A percentile compares a stretch with the other conserved stretches of the same genome.
Conservation (phyloP, 177 flowering plant genomes). For the Tripterygium wilfordii region DNA sequence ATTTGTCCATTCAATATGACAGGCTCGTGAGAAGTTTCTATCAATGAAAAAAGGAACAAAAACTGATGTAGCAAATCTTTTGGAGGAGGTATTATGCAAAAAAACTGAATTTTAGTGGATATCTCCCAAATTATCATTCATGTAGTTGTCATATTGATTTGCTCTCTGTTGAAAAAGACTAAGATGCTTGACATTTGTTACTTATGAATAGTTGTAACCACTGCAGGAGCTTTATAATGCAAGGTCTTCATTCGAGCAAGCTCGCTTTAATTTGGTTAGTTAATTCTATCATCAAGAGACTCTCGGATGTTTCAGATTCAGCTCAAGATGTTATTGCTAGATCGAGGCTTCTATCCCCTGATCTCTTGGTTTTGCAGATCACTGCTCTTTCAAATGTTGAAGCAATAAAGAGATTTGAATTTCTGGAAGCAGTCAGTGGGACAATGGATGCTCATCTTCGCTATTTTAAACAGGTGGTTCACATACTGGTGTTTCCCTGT, state of each 20-base stretch:
- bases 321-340: neutral
- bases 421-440: slow-evolving; percentile 94
- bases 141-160: slow-evolving; percentile 7
- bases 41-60: slow-evolving; percentile 87
- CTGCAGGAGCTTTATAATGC: slow-evolving; percentile 95
- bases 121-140: slow-evolving; percentile 1
- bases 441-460: slow-evolving; percentile 98
- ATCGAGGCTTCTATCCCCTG: neutral
- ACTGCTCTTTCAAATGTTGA: slow-evolving; percentile 86
- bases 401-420: slow-evolving; percentile 94
- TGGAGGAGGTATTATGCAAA: slow-evolving; percentile 69
- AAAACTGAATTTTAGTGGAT: no score
- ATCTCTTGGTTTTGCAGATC: slow-evolving; percentile 38
- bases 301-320: no score
- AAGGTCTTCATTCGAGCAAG: slow-evolving; percentile 87
- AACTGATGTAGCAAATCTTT: slow-evolving; percentile 54
- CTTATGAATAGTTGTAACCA: no score
- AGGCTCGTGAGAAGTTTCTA: slow-evolving; percentile 92
- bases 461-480: slow-evolving; percentile 81
- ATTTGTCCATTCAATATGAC: slow-evolving; percentile 8
- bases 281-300: neutral
- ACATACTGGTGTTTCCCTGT: slow-evolving; percentile 3
- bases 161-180: no score
- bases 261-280: slow-evolving; percentile 89
- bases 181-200: no score